These are phyloP conservation scores for Fusarium luffae DNA, from an alignment of 2,329 filamentous ascomycete species.

Conservation along the genomic window DNA sequence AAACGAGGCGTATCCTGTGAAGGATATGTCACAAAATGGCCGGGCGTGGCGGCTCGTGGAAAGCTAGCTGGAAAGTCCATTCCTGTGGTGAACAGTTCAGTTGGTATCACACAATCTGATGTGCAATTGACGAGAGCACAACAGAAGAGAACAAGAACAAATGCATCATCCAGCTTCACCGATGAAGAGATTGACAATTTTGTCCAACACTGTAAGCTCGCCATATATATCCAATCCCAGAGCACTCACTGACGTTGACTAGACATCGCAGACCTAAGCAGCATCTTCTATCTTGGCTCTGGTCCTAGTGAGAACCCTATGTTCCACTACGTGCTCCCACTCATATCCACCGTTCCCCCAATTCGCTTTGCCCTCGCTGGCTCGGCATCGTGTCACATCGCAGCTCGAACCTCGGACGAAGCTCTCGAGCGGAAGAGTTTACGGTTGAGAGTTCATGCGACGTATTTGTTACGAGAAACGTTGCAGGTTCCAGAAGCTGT, in stretches of 20 bases:
- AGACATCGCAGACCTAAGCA: constrained; percentile 16
- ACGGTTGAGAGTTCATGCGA: constrained; percentile 8
- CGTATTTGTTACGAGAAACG: constrained; percentile 1
- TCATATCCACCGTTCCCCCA: not conserved
- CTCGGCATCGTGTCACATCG: constrained; percentile 20
- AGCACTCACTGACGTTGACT: not conserved
- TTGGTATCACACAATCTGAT: accelerated
- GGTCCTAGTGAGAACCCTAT: constrained; percentile 17
- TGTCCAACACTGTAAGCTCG: constrained; percentile 1
- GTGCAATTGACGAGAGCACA: not conserved
- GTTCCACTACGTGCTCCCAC: constrained; percentile 22
- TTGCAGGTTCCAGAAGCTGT: not conserved
- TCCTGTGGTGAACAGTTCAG: not conserved
- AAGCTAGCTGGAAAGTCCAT: constrained; percentile 20
- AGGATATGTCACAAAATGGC: constrained; percentile 20
- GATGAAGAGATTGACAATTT: constrained; percentile 6
- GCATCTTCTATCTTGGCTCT: constrained; percentile 19
- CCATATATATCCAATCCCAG: no score
- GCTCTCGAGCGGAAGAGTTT: constrained; percentile 5
- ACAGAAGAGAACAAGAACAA: not conserved
- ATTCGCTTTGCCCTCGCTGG: constrained; percentile 20
- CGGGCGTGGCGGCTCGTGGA: constrained; percentile 7
- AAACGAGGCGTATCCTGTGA: constrained; percentile 4
- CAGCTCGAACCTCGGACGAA: constrained; percentile 6
- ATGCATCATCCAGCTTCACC: no score